Conservation (phyloP, 192 early-diverging fungal genomes). For the Dimargaris cristalligena region DNA sequence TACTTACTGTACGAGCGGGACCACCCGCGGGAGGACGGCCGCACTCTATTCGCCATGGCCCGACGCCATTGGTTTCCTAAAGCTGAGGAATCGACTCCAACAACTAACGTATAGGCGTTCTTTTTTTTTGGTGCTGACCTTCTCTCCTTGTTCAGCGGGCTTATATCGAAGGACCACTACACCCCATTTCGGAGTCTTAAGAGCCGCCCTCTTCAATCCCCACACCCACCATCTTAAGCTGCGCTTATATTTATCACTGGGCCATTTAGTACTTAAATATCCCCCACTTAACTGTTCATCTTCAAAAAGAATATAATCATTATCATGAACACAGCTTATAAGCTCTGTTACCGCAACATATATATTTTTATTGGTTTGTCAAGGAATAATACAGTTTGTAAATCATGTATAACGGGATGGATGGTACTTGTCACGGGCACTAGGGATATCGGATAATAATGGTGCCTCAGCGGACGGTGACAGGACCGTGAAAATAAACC, state of each 20-base stretch:
- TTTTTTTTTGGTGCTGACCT: too few relatives aligned
- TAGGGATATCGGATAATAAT: not conserved
- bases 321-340: not conserved
- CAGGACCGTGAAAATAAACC: not conserved
- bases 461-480: too few relatives aligned
- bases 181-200: too few relatives aligned
- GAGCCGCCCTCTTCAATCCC: too few relatives aligned
- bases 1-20: slow-evolving; percentile 38
- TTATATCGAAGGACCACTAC: too few relatives aligned
- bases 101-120: too few relatives aligned
- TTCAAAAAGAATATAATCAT: not conserved
- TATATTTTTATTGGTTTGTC: not conserved
- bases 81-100: too few relatives aligned
- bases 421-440: not conserved
- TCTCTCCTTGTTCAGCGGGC: too few relatives aligned
- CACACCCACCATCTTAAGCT: too few relatives aligned
- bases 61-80: too few relatives aligned
- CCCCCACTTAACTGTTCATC: not conserved
- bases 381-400: not conserved
- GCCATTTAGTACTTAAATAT: not conserved
- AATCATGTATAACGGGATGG: not conserved
- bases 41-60: slow-evolving; percentile 27
- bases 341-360: not conserved
- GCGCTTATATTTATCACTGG: too few relatives aligned
- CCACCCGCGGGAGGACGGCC: slow-evolving; percentile 29